Evolutionary conservation across 164 flowering plant genomes (phyloP).

Genomic region (Nelumbo lutea): DNA sequence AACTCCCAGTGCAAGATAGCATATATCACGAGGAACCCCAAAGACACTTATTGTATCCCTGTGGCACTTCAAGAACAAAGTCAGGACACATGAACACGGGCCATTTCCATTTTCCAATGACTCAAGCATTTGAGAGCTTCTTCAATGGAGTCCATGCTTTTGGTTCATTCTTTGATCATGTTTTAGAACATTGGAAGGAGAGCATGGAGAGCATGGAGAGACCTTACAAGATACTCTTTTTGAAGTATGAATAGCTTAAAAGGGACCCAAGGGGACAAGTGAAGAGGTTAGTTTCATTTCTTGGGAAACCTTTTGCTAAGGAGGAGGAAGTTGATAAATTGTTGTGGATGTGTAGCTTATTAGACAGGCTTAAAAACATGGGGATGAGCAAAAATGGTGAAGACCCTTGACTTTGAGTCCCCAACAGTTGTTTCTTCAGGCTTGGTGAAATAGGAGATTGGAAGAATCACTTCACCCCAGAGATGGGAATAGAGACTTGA

Average conservation of each 20-base stretch:
- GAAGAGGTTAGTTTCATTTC: slow-evolving; percentile 1
- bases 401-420: background rate
- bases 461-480: background rate
- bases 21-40: slow-evolving; percentile 16
- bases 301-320: background rate
- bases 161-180: slow-evolving; percentile 11
- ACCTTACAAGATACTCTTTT: background rate
- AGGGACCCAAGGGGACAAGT: slow-evolving; percentile 1
- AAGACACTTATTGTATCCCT: slow-evolving; percentile 16
- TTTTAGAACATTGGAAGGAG: slow-evolving; percentile 2
- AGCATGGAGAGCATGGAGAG: background rate
- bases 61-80: slow-evolving; percentile 18
- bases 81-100: slow-evolving; percentile 5
- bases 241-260: background rate
- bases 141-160: background rate
- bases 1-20: slow-evolving; percentile 12
- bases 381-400: background rate
- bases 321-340: background rate
- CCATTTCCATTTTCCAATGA: slow-evolving; percentile 9
- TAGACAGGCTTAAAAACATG: background rate
- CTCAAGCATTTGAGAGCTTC: slow-evolving; percentile 1
- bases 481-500: background rate
- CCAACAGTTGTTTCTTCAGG: background rate
- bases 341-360: background rate
- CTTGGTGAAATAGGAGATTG: background rate